Conservation (phyloP, 2,329 filamentous ascomycete genomes). For the Colletotrichum tropicale region DNA sequence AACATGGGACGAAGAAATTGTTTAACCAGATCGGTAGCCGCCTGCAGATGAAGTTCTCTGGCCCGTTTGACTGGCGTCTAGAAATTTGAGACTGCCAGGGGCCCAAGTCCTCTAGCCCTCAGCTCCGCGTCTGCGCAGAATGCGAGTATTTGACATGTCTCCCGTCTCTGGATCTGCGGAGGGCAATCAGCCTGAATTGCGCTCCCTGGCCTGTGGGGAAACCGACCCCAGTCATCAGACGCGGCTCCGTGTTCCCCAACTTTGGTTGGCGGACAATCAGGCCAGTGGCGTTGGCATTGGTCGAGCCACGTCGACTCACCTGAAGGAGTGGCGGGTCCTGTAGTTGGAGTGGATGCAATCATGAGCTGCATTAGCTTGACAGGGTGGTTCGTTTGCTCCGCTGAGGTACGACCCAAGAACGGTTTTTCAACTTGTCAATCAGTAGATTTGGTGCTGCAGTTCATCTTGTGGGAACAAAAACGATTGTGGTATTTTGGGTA, state of each 20-base stretch:
- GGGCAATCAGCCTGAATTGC: slow-evolving; percentile 9
- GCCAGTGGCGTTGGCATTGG: slow-evolving; percentile 10
- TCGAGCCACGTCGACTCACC: slow-evolving; percentile 15
- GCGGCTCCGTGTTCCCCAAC: slow-evolving; percentile 16
- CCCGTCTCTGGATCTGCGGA: neutral
- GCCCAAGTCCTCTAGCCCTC: neutral
- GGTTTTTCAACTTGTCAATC: neutral
- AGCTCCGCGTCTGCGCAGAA: neutral
- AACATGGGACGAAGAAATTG: slow-evolving; percentile 6
- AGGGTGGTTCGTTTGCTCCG: neutral
- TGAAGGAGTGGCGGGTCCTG: slow-evolving; percentile 10
- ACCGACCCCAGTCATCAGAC: neutral
- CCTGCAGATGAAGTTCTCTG: neutral
- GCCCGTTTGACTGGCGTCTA: neutral
- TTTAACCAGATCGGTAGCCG: neutral
- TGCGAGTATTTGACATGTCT: neutral
- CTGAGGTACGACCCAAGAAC: neutral
- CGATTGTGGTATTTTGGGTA: neutral
- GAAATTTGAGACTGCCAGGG: neutral
- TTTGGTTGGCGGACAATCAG: slow-evolving; percentile 16
- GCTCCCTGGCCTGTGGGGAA: neutral
- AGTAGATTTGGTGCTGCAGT: neutral
- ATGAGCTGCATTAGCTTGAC: slow-evolving; percentile 5
- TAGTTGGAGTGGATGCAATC: neutral
- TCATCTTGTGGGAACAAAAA: neutral